Percentiles rank a stretch among this genome's conserved stretches.
Conservation (phyloP, 2,329 filamentous ascomycete genomes). For the Penicillium concentricum region DNA sequence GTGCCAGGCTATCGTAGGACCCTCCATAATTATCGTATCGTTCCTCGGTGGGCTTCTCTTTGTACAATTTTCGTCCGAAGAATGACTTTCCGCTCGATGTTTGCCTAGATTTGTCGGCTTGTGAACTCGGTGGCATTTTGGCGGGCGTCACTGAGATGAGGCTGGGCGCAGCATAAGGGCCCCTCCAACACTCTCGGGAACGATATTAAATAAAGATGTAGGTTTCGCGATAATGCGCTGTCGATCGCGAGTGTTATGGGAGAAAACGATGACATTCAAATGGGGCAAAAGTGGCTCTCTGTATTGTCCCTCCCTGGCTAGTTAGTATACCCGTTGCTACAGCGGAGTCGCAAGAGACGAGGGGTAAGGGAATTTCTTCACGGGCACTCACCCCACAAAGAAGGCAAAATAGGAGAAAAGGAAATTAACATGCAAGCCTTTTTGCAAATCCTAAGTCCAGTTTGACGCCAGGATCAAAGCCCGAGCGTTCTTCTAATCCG, state of each 20-base stretch:
- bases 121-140: slow-evolving; percentile 56
- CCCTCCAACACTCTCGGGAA: slow-evolving; percentile 13
- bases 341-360: slow-evolving; percentile 5
- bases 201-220: neutral
- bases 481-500: slow-evolving; percentile 17
- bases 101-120: slow-evolving; percentile 76
- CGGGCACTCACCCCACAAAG: slow-evolving; percentile 16
- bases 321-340: slow-evolving; percentile 25
- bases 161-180: slow-evolving; percentile 35
- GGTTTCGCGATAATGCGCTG: slow-evolving; percentile 7
- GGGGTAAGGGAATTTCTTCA: slow-evolving; percentile 1
- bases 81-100: slow-evolving; percentile 79
- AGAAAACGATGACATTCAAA: slow-evolving; percentile 21
- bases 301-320: slow-evolving; percentile 22
- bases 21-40: slow-evolving; percentile 60
- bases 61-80: slow-evolving; percentile 76
- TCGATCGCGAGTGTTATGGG: slow-evolving; percentile 18
- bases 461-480: slow-evolving; percentile 28
- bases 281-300: slow-evolving; percentile 12
- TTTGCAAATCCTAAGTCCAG: slow-evolving; percentile 22
- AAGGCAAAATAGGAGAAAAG: slow-evolving; percentile 10
- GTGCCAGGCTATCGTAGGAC: slow-evolving; percentile 57
- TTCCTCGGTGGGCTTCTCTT: slow-evolving; percentile 71
- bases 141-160: slow-evolving; percentile 32
- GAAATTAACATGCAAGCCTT: slow-evolving; percentile 15